phyloP scores from a whole-genome alignment of 805 yeast species.

The Millerozyma acaciae region DNA sequence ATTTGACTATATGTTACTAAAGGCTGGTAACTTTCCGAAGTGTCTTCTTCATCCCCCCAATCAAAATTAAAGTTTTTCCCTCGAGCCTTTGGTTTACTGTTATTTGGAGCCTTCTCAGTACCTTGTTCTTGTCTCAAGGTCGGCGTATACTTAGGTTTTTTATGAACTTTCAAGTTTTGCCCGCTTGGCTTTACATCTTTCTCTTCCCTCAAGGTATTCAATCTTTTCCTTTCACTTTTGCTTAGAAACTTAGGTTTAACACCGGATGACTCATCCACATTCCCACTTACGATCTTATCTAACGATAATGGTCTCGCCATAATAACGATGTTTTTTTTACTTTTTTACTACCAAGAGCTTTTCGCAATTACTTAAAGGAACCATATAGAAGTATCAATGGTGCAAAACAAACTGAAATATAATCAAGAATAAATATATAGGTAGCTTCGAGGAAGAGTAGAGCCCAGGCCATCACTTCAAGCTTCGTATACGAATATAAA shows the following conservation, averaged over 20 bases:
- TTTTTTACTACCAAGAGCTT: too few relatives aligned
- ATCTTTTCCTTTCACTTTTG: constrained; percentile 14
- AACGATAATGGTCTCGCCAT: constrained; percentile 24
- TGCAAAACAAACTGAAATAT: too few relatives aligned
- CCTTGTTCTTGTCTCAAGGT: too few relatives aligned
- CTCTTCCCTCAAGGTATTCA: constrained; percentile 8
- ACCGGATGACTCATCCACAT: constrained; percentile 1
- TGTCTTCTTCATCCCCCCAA: constrained; percentile 71
- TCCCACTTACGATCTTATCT: constrained; percentile 17
- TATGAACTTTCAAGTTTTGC: background rate
- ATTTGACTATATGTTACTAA: constrained; percentile 21
- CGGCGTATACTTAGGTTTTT: background rate
- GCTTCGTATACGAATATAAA: constrained; percentile 14
- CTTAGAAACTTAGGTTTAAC: constrained; percentile 21
- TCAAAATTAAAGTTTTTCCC: constrained; percentile 53
- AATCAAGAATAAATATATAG: too few relatives aligned
- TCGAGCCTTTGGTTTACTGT: constrained; percentile 6
- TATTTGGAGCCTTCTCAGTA: constrained; percentile 5
- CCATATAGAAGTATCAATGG: background rate
- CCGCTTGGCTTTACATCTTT: constrained; percentile 2
- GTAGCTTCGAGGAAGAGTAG: too few relatives aligned
- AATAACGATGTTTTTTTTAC: background rate
- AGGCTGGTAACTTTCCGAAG: constrained; percentile 44
- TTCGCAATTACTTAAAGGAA: too few relatives aligned
- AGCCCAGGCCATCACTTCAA: too few relatives aligned